phyloP scores from a whole-genome alignment of 2,329 filamentous ascomycete genomes.

The Epicoccum nigrum region DNA sequence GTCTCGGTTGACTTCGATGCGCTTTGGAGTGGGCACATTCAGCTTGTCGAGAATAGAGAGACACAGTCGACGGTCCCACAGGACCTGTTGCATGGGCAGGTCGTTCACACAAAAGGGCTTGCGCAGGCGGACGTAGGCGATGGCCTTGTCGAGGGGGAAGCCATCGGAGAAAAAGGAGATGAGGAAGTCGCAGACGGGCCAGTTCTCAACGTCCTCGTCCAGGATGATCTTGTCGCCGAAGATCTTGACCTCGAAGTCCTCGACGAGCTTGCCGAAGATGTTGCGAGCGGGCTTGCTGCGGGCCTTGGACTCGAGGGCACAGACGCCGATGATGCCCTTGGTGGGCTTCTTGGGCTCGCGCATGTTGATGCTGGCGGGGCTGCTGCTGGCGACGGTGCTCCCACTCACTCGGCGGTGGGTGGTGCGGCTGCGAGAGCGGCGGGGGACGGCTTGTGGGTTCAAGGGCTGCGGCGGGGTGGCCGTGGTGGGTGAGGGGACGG shows the following conservation, averaged over 20 bases:
- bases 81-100: conserved; percentile 92
- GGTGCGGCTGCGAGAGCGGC: conserved; percentile 49
- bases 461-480: conserved; percentile 27
- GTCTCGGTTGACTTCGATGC: conserved; percentile 90
- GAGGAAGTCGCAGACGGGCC: conserved; percentile 93
- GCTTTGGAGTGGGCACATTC: conserved; percentile 83
- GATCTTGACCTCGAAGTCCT: conserved; percentile 95
- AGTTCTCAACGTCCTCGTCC: conserved; percentile 95
- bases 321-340: conserved; percentile 82
- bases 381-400: conserved; percentile 82
- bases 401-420: conserved; percentile 78
- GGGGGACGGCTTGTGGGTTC: conserved; percentile 18
- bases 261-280: conserved; percentile 89
- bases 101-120: conserved; percentile 99
- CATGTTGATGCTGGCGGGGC: conserved; percentile 68
- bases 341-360: conserved; percentile 57
- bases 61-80: conserved; percentile 94
- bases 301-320: conserved; percentile 93
- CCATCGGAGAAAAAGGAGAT: conserved; percentile 99
- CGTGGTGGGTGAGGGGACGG: conserved; percentile 14
- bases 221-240: conserved; percentile 99
- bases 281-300: conserved; percentile 96
- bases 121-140: conserved; percentile 89
- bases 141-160: conserved; percentile 95
- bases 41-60: conserved; percentile 87